Conservation (phyloP, 352 stramenopile species). For the Phytopythium litorale region DNA sequence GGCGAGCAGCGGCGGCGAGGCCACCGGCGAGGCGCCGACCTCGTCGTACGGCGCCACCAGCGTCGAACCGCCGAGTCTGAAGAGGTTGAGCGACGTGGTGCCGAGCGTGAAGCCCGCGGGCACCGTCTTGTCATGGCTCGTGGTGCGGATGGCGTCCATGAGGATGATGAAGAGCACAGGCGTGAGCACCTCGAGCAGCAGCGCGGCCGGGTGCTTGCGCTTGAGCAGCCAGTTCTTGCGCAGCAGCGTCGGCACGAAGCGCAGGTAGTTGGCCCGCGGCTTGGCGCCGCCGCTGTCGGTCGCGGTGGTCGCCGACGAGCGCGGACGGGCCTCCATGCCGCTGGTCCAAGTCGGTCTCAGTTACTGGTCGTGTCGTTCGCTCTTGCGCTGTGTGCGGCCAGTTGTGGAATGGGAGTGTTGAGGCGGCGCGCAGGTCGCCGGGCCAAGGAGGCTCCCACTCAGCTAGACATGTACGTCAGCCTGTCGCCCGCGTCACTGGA, state of each 20-base stretch:
- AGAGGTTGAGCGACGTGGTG: constrained; percentile 37
- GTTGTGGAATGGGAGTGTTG: not conserved
- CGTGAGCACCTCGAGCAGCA: constrained; percentile 56
- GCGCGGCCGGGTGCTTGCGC: constrained; percentile 42
- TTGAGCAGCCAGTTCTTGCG: constrained; percentile 83
- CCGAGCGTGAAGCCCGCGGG: constrained; percentile 30
- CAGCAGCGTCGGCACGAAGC: constrained; percentile 53
- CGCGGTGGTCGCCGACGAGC: not conserved
- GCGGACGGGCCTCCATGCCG: not conserved
- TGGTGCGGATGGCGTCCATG: constrained; percentile 49
- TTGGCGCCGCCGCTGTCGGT: not conserved
- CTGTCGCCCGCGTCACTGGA: no score
- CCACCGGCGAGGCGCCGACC: not conserved
- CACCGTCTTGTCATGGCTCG: constrained; percentile 27
- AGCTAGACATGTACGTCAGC: no score
- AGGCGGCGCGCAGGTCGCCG: not conserved
- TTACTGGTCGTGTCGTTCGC: not conserved
- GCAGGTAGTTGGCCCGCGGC: constrained; percentile 15
- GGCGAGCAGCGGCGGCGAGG: constrained; percentile 20
- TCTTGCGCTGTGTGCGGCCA: not conserved
- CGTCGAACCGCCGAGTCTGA: constrained; percentile 25
- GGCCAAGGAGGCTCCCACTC: no score
- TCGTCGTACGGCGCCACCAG: constrained; percentile 22
- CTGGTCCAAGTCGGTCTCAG: not conserved
- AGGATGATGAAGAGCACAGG: constrained; percentile 58